These are phyloP conservation scores for Pseudopediastrum boryanum DNA, from an alignment of 139 green algal species.

Conservation along the genomic window DNA sequence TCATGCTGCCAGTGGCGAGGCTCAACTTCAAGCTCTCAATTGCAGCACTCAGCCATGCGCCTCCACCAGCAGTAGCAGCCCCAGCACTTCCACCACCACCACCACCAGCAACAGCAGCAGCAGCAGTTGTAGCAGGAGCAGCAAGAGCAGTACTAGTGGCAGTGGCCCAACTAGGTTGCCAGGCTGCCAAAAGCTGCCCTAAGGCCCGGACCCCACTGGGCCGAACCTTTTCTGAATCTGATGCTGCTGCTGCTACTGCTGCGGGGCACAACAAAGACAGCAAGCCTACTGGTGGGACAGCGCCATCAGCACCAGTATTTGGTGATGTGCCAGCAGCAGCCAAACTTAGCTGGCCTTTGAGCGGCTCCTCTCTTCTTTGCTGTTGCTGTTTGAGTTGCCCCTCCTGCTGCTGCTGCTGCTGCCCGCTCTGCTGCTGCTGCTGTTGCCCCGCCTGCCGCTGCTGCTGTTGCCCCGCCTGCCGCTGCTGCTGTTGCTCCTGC, in stretches of 20 bases:
- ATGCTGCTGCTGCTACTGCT: constrained; percentile 42
- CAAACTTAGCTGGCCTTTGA: too few species aligned
- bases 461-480: too few species aligned
- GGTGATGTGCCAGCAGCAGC: too few species aligned
- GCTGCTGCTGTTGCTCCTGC: too few species aligned
- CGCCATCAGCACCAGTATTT: background rate
- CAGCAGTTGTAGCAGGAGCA: background rate
- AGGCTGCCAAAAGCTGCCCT: constrained; percentile 54
- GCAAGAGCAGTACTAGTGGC: background rate
- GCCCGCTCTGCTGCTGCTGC: too few species aligned
- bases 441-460: too few species aligned
- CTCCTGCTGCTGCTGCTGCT: too few species aligned
- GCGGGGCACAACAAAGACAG: constrained; percentile 43
- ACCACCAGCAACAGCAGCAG: background rate
- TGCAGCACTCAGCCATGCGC: constrained; percentile 46
- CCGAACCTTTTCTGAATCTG: constrained; percentile 68
- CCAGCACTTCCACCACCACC: background rate
- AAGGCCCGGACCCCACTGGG: constrained; percentile 61
- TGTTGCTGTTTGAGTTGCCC: background rate
- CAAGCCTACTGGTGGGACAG: background rate
- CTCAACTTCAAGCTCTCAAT: constrained; percentile 50
- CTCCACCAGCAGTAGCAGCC: constrained; percentile 7
- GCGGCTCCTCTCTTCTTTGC: background rate
- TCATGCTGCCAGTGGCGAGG: constrained; percentile 62
- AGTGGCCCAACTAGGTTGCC: constrained; percentile 1